Base-by-base conservation (phyloP, 2,329 filamentous ascomycete species). In the Colletotrichum echinochloae region DNA sequence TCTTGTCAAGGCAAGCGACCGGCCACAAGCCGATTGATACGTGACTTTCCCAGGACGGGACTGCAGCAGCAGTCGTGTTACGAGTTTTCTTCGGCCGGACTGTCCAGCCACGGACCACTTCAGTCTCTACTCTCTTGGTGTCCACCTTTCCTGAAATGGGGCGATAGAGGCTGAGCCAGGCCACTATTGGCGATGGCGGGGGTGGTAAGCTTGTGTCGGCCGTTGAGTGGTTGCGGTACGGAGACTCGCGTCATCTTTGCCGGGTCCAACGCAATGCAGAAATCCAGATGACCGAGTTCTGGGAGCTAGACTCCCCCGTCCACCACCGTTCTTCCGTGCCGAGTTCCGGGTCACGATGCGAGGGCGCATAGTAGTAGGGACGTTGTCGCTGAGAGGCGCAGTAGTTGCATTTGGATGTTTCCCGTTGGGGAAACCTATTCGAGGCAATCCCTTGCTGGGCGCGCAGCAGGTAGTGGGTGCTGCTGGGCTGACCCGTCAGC, bases 371-470 rank as follows among this genome's bases (percentile, higher is more conserved):
- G 30, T 33, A 33, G 18, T 14, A 16, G 37, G 56, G 18, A 60
- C 49, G 44, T 39, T 35, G 49, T 33, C 49, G 28, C 18, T n/a
- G 16, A 41, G 41, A 48, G 61, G 61, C 62, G 54, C 62, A 60
- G 48, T 37, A 20, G 48, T 14, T 16, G 16, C 37, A n/a, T n/a
- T n/a, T 56, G 8, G 52, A 39, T 66, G 62, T 69, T 72, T 11
- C 74, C 60, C 6, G 20, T 73, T 74, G 65, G 26, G 63, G 75
- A 52, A 67, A 51, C 16, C 41, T 65, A 77, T 77, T 77, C 77
- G 75, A 78, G 70, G 57, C 39, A 28, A 18, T 14, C 37, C 14
- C 37, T 41, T 41, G 39, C 20, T 44, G 8, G 41, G 3, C 7
- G 20, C 37, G 37, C 18, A 16, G 37, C 7, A 16, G 37, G 39